Percentiles rank a stretch among this genome's conserved stretches.
Conservation (phyloP, 345 rosid genomes). For the Acer yangbiense region DNA sequence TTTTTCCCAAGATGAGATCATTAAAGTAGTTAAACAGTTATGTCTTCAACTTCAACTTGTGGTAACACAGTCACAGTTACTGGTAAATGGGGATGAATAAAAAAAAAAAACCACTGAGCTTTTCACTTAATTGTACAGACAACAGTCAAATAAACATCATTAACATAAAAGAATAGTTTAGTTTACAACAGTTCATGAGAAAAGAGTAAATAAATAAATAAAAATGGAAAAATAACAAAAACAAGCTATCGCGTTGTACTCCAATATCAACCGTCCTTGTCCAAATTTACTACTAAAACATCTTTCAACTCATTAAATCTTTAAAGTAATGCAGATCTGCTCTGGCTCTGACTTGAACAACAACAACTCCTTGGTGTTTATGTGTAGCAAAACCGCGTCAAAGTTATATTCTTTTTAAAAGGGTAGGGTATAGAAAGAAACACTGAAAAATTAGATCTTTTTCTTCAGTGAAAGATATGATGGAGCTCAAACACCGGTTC, state of each 20-base stretch:
- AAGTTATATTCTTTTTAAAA: not conserved
- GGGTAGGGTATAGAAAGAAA: not conserved
- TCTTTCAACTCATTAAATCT: not conserved
- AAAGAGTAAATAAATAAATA: not conserved
- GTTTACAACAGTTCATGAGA: not conserved
- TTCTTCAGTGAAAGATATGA: constrained; percentile 10
- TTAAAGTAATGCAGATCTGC: not conserved
- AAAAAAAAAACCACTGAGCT: too few relatives aligned
- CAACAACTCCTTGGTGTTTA: not conserved
- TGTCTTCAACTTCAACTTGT: too few relatives aligned
- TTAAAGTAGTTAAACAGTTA: too few relatives aligned
- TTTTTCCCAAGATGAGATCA: too few relatives aligned
- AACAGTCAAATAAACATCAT: not conserved
- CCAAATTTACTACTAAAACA: not conserved
- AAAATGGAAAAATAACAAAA: not conserved
- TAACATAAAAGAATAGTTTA: not conserved
- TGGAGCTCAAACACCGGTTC: constrained; percentile 24
- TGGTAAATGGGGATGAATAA: too few relatives aligned
- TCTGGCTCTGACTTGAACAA: not conserved
- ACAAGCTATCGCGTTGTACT: constrained; percentile 4
- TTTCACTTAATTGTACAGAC: too few relatives aligned
- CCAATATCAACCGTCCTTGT: not conserved
- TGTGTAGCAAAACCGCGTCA: not conserved
- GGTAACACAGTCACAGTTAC: too few relatives aligned
- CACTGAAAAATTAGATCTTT: not conserved